Evolutionary conservation across 2,329 filamentous ascomycete species (phyloP), one percentile per base, ranked within the genome.

Genomic region (Penicillium verrucosum): DNA sequence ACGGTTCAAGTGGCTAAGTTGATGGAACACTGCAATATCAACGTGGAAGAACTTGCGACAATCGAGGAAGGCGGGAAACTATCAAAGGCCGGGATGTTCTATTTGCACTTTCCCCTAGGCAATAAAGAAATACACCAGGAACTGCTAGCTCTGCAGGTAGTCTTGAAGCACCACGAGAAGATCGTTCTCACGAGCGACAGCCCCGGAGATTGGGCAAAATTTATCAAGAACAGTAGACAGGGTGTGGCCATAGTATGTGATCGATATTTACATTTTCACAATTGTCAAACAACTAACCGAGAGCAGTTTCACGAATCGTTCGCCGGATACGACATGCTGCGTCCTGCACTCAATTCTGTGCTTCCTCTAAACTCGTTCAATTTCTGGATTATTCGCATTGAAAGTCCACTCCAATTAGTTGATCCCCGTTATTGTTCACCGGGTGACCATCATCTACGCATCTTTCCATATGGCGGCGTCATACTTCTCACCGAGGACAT

Each of bases 401-500:
- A 41, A 4, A 56, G 50, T 6, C 68, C 66, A 8, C 63, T 75
- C 5, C 51, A 69, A 43, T 55, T 63, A 25, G 48, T 64, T 36
- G 61, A 68, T 43, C 41, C 56, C 16, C 51, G 56, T 25, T 55
- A 34, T 27, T 40, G n/a, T 30, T 36, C 27, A 2, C 18, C 46
- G 14, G 18, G 27, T 3, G 55, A 60, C 4, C 60, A 74, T 45
- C 65, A 73, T 27, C 66, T 74, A 56, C 69, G 72, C 14, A 58
- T 78, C 5, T 77, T 78, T 30, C 71, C 72, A 7, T 59, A 68
- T 44, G 75, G 75, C 8, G 64, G 61, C 9, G 71, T 71, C 1
- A 68, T 77, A 27, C 66, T 79, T 7, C 57, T 79, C 16, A 77
- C 77, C 1, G 75, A 78, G 56, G 75, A 76, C 43, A 64, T 74